Evolutionary conservation across 768 basidiomycete genomes (phyloP).

Genomic region (Suillus subaureus): DNA sequence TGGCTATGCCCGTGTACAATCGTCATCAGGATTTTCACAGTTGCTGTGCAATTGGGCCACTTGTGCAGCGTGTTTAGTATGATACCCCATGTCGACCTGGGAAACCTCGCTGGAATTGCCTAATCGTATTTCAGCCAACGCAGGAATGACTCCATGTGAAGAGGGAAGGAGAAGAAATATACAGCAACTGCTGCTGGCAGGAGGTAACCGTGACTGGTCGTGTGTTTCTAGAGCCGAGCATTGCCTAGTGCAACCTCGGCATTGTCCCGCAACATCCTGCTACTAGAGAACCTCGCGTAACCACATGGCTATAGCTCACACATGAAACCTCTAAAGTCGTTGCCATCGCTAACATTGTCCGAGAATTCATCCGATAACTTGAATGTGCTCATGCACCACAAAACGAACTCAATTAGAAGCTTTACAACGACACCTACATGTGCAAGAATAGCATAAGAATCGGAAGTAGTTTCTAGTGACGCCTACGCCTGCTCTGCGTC

Average conservation of each 20-base stretch:
- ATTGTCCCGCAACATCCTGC: not conserved
- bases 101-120: slow-evolving; percentile 8
- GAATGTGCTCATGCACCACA: not conserved
- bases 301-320: not conserved
- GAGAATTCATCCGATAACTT: too few species aligned
- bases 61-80: not conserved
- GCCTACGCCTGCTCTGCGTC: not conserved
- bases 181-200: not conserved
- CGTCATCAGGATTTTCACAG: not conserved
- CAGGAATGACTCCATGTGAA: slow-evolving; percentile 18
- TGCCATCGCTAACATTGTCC: not conserved
- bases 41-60: not conserved
- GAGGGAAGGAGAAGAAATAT: slow-evolving; percentile 2
- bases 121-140: slow-evolving; percentile 17
- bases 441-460: not conserved
- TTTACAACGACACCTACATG: not conserved
- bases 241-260: not conserved
- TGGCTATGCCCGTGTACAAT: not conserved
- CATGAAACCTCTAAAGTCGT: not conserved
- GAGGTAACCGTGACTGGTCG: too few species aligned
- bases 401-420: not conserved
- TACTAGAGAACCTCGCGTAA: not conserved
- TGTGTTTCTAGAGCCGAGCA: not conserved
- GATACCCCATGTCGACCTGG: not conserved
- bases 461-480: not conserved